These are phyloP conservation scores for Prosopis cineraria DNA, from an alignment of 306 rosid genomes.

Conservation along the genomic window DNA sequence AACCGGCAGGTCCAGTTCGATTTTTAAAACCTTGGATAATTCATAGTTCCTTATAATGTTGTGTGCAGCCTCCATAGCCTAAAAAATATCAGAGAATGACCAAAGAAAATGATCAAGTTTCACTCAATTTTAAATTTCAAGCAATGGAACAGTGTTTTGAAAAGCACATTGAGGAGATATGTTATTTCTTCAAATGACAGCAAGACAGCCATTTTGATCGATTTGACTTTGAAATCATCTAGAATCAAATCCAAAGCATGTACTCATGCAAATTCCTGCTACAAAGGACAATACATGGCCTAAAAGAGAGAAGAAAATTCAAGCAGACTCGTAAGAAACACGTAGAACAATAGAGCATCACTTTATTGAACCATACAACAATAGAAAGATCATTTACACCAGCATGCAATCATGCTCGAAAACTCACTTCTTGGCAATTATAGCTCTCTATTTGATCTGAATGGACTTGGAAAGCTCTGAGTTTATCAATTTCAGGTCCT, in stretches of 20 bases:
- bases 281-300: not conserved
- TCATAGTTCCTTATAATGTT: not conserved
- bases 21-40: too few relatives aligned
- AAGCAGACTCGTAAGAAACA: not conserved
- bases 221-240: not conserved
- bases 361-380: not conserved
- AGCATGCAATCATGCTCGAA: not conserved
- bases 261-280: not conserved
- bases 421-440: not conserved
- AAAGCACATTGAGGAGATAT: not conserved
- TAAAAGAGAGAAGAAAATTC: not conserved
- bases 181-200: not conserved
- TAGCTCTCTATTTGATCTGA: slow-evolving; percentile 24
- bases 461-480: slow-evolving; percentile 42
- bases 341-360: not conserved
- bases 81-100: not conserved
- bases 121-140: not conserved
- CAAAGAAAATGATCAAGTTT: not conserved
- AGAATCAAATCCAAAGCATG: not conserved
- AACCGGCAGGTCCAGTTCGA: too few relatives aligned
- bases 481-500: slow-evolving; percentile 41
- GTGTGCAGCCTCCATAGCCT: not conserved
- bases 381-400: not conserved
- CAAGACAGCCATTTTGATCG: not conserved
- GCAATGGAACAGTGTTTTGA: not conserved